A percentile compares a stretch with the other conserved stretches of the same genome.
These are phyloP conservation scores for Trichoderma koningii DNA, from an alignment of 2,329 filamentous ascomycete species.

Conservation along the genomic window DNA sequence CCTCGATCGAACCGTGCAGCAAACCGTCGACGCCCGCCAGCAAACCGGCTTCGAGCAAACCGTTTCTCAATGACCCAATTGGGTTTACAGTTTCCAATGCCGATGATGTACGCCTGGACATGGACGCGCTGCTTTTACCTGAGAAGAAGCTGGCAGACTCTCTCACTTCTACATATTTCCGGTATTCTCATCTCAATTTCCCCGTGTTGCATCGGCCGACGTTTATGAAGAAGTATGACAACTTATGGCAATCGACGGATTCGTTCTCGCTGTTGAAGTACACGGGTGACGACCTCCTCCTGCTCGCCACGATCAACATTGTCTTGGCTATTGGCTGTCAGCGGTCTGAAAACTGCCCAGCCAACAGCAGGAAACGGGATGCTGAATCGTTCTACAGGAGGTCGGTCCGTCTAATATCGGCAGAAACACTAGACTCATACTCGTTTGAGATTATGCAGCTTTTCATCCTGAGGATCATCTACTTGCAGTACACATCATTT, in stretches of 20 bases:
- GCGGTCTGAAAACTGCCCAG: slow-evolving; percentile 17
- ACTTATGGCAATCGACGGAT: slow-evolving; percentile 8
- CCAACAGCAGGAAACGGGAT: slow-evolving; percentile 12
- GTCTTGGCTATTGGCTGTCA: slow-evolving; percentile 12
- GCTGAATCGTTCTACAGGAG: slow-evolving; percentile 17
- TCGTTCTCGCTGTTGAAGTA: slow-evolving; percentile 9
- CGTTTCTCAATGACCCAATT: slow-evolving; percentile 18
- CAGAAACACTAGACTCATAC: slow-evolving; percentile 15
- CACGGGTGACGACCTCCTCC: neutral
- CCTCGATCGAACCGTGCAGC: slow-evolving; percentile 12
- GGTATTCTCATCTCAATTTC: slow-evolving; percentile 2
- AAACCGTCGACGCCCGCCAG: neutral
- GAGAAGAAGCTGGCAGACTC: slow-evolving; percentile 18
- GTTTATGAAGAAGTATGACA: slow-evolving; percentile 11
- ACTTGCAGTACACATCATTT: slow-evolving; percentile 19
- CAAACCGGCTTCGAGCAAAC: neutral
- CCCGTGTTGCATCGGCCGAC: slow-evolving; percentile 9
- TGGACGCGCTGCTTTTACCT: neutral
- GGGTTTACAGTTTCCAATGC: slow-evolving; percentile 15
- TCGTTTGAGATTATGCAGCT: slow-evolving; percentile 5
- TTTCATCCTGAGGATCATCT: slow-evolving; percentile 5
- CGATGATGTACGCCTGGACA: slow-evolving; percentile 4
- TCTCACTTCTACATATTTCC: slow-evolving; percentile 1
- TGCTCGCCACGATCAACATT: slow-evolving; percentile 13
- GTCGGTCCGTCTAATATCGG: slow-evolving; percentile 15